Conservation (phyloP, 1,284 basidiomycete genomes). For the Fomitopsis betulina region DNA sequence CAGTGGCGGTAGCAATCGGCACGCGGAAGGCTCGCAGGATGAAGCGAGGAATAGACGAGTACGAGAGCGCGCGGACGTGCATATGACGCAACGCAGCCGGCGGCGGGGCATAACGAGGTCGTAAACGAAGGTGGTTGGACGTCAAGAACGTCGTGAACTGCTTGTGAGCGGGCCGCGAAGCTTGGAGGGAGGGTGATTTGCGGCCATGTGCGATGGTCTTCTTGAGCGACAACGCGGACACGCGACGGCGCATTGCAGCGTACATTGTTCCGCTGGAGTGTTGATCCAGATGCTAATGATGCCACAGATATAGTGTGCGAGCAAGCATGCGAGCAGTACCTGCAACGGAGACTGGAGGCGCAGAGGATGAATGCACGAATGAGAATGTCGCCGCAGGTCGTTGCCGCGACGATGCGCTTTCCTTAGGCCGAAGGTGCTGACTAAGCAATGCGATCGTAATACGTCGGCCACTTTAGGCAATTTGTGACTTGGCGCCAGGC, state of each 20-base stretch:
- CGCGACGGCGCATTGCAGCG: constrained; percentile 37
- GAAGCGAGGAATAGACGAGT: constrained; percentile 79
- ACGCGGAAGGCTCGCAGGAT: constrained; percentile 81
- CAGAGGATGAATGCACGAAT: neutral
- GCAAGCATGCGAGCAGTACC: neutral
- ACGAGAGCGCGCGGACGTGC: constrained; percentile 76
- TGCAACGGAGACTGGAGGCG: neutral
- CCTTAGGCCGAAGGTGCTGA: neutral
- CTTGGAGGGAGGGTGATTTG: constrained; percentile 27
- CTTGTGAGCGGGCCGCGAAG: constrained; percentile 42
- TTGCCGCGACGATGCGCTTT: neutral
- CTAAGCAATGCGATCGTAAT: neutral
- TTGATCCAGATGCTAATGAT: neutral
- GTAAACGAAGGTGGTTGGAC: constrained; percentile 34
- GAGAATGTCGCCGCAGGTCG: neutral
- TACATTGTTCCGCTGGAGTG: constrained; percentile 37
- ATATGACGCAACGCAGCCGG: constrained; percentile 50
- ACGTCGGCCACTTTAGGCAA: neutral
- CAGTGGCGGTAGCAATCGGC: constrained; percentile 79
- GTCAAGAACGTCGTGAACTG: constrained; percentile 55
- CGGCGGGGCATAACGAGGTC: constrained; percentile 40
- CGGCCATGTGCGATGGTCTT: constrained; percentile 54
- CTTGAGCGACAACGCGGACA: constrained; percentile 31
- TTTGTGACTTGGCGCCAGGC: neutral
- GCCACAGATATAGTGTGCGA: neutral